Base-by-base conservation (phyloP, 106 monocot species). In the Dendrobium catenatum region DNA sequence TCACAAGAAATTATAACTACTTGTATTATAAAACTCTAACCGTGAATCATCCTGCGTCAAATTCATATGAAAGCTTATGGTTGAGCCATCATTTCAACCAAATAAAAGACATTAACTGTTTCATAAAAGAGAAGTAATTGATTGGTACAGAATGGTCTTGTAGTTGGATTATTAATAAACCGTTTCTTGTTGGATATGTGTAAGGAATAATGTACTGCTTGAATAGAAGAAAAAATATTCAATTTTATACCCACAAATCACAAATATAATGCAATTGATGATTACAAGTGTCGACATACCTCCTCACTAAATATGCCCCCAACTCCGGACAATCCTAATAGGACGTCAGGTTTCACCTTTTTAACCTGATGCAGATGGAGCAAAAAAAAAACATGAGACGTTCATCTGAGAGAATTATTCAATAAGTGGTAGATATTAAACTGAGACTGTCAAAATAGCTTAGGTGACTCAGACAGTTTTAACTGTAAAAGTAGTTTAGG, bases 311-410 rank as follows among this genome's bases (percentile, higher is more conserved):
- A 99, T 59, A 99, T 85, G 42, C 99, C 93, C 37, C 99, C 99
- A 67, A 99, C 99, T 68, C 99, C 99, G 82, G 99, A 99, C 67
- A 99, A 88, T 66, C 99, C 99, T 64, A 99, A 86, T 84, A 99
- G 91, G 78, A 99, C 99, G 80, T 99, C 89, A 7, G 99, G 99
- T 87, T 93, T 99, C 77, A 95, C 93, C 81, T 89, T 91, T 72
- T 86, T 86, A 43, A 99, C 89, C 99, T 99, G 89, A 75, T 68
- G 42, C 40, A 59, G 26, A 33, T 79, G n/a, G 33, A 51, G 33
- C n/a, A 1, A 33, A 78, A 8, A 41, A 76, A 64, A 55, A 61
- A 6, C 68, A 82, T 15, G 49, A 10, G 3, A 22, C 49, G 5
- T 48, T 17, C 9, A 48, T 49, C 76, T 47, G 49, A 76, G 51